A percentile compares a stretch with the other conserved stretches of the same genome.
phyloP scores from a whole-genome alignment of 352 stramenopile species.

The Paralagenidium karlingii region DNA sequence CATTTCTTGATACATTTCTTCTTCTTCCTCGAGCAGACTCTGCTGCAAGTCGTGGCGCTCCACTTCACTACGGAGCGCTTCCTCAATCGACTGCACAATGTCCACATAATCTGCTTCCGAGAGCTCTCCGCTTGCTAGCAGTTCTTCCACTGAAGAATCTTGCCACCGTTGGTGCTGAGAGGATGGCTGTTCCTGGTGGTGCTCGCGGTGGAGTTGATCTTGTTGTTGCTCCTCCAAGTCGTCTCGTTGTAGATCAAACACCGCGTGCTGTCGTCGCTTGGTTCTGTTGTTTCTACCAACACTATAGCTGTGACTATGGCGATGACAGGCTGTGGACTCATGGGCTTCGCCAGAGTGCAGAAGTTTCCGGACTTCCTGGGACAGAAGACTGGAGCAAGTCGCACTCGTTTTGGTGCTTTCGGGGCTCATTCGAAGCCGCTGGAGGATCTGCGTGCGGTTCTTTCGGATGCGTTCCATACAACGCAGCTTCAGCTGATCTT shows the following conservation, averaged over 20 bases:
- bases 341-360: too few species aligned
- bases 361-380: too few species aligned
- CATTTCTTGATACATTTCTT: slow-evolving; percentile 30
- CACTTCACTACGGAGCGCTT: slow-evolving; percentile 37
- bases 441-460: slow-evolving; percentile 43
- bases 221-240: slow-evolving; percentile 1
- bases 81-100: slow-evolving; percentile 61
- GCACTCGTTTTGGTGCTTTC: too few species aligned
- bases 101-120: slow-evolving; percentile 63
- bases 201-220: background rate
- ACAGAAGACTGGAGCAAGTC: too few species aligned
- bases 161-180: slow-evolving; percentile 3
- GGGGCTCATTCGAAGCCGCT: slow-evolving; percentile 41
- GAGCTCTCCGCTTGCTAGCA: slow-evolving; percentile 36
- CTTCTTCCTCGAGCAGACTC: slow-evolving; percentile 11
- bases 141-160: slow-evolving; percentile 44
- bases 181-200: too few species aligned
- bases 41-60: slow-evolving; percentile 16
- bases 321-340: too few species aligned
- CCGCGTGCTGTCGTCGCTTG: slow-evolving; percentile 8
- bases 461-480: slow-evolving; percentile 56
- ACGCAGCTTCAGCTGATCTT: slow-evolving; percentile 58
- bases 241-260: slow-evolving; percentile 18
- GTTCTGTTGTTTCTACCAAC: too few species aligned
- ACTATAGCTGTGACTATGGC: too few species aligned